Conservation (phyloP, 2,329 filamentous ascomycete genomes). For the Cordyceps sp. region DNA sequence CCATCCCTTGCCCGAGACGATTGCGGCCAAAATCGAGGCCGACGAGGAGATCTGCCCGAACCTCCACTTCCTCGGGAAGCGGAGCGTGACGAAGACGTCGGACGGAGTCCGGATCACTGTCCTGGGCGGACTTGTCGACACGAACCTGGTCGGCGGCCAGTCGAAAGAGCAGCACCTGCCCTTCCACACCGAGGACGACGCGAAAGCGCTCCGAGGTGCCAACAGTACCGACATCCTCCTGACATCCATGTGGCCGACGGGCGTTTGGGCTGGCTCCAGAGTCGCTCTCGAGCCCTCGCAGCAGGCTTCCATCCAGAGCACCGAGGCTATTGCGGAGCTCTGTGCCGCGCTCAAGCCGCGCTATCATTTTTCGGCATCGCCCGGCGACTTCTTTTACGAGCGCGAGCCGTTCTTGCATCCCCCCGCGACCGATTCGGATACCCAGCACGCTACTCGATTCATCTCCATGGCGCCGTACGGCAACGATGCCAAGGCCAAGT, state of each 20-base stretch:
- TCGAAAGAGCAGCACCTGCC: conserved; percentile 62
- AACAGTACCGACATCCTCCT: conserved; percentile 74
- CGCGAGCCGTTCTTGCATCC: conserved; percentile 81
- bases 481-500: conserved; percentile 62
- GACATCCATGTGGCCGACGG: conserved; percentile 71
- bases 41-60: conserved; percentile 74
- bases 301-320: conserved; percentile 31
- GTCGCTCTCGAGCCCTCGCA: conserved; percentile 37
- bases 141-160: conserved; percentile 40
- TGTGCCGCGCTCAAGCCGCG: conserved; percentile 69
- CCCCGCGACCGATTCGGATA: conserved; percentile 24
- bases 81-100: conserved; percentile 73
- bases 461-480: conserved; percentile 71
- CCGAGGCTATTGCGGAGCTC: conserved; percentile 61
- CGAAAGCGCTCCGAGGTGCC: conserved; percentile 56
- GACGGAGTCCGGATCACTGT: conserved; percentile 81
- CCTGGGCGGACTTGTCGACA: conserved; percentile 58
- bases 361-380: conserved; percentile 70
- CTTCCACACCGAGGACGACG: conserved; percentile 62
- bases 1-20: conserved; percentile 48
- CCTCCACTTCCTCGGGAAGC: conserved; percentile 75
- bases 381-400: conserved; percentile 58
- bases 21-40: conserved; percentile 58
- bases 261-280: conserved; percentile 53
- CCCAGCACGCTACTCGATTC: conserved; percentile 62